Evolutionary conservation across 139 green algal genomes (phyloP), one percentile per base, ranked within the genome.

Genomic region (Tetradesmus obliquus): DNA sequence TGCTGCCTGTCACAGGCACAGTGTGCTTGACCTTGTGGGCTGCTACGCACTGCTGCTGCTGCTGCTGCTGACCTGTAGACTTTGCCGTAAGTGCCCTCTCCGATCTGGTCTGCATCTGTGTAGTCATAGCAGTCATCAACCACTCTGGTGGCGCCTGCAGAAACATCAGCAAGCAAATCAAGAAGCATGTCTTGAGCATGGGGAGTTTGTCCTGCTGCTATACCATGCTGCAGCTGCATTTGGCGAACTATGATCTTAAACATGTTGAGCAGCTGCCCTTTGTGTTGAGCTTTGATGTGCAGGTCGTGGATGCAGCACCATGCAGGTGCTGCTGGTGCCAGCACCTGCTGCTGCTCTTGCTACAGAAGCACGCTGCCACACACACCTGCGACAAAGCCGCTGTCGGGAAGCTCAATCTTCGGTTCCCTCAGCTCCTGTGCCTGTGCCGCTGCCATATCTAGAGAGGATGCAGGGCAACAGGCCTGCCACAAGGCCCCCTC

Each of bases 1-100:
- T 45, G 32, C 32, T 45, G 32, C 32, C 32, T 45, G 32, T 45
- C 32, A 45, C 32, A 45, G 32, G 32, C 32, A 45, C 32, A 45
- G 32, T 45, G 32, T 45, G 32, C 32, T 45, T 45, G 32, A 45
- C 32, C 32, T 45, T 45, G 32, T 3, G 20, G 74, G 74, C 74
- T 54, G 72, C 72, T 22, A 45, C 32, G 24, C 74, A 82, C 5
- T 82, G n/a, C 1, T 82, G 74, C 7, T 2, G 19, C 5, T 17
- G 24, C 4, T 55, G n/a, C 74, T 76, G 66, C n/a, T 82, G 4
- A 54, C 74, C 12, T n/a, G 80, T 58, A 90, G 3, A 97, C 96
- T 89, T 97, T 95, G 13, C 97, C 97, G 74, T 99, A 99, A 0
- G 97, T 99, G 53, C 97, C 97, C 88, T 98, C 95, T 2, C 97